Conservation (phyloP, 2,329 filamentous ascomycete genomes). For the Fusarium devonianum region DNA sequence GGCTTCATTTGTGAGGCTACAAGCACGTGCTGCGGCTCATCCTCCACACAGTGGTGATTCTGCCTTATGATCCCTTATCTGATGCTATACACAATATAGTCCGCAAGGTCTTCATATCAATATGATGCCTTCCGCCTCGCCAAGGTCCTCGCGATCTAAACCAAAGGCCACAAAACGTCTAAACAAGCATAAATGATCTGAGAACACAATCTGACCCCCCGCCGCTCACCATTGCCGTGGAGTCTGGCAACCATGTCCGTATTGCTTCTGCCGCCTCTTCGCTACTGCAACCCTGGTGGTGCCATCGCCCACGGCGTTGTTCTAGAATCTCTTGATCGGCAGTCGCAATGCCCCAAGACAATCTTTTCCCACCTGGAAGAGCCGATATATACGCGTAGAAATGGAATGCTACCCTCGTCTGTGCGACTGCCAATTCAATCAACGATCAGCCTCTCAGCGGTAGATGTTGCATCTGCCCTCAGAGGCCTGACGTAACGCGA, state of each 20-base stretch:
- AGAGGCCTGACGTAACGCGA: slow-evolving; percentile 28
- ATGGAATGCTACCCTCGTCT: slow-evolving; percentile 27
- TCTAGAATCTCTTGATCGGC: slow-evolving; percentile 32
- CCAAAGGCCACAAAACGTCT: background rate
- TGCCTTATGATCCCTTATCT: too few relatives aligned
- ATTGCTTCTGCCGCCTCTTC: background rate
- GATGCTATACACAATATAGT: too few relatives aligned
- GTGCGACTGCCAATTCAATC: too few relatives aligned
- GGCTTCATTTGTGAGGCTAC: slow-evolving; percentile 3
- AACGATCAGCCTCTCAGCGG: slow-evolving; percentile 7
- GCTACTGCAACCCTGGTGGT: slow-evolving; percentile 25
- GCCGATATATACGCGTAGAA: background rate
- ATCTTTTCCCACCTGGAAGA: slow-evolving; percentile 1
- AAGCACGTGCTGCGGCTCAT: slow-evolving; percentile 14
- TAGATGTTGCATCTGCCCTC: slow-evolving; percentile 11
- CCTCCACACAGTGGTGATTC: background rate
- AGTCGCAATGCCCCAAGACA: slow-evolving; percentile 11
- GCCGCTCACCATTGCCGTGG: slow-evolving; percentile 9
- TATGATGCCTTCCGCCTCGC: background rate
- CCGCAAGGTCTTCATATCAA: background rate
- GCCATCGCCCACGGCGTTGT: slow-evolving; percentile 11
- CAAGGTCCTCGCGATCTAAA: background rate
- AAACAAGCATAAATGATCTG: slow-evolving; percentile 15
- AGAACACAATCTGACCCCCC: slow-evolving; percentile 13
- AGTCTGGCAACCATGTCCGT: background rate